Evolutionary conservation across 441 rosid genomes (phyloP).

Genomic region (Eruca vesicaria): DNA sequence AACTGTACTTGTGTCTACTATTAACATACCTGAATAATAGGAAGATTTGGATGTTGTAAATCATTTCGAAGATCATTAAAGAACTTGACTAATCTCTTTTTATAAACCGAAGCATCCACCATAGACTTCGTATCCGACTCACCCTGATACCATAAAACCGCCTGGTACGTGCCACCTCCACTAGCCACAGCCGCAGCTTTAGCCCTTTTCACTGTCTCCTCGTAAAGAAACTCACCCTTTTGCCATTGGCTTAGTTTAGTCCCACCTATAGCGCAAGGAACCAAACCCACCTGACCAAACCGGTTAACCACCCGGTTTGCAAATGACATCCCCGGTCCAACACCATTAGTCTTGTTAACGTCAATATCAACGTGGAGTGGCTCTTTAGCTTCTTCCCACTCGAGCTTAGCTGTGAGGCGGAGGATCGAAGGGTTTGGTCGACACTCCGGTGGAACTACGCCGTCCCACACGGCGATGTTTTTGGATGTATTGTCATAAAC

Average conservation of each 20-base stretch:
- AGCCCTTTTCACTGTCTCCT: conserved; percentile 53
- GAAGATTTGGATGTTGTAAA: conserved; percentile 56
- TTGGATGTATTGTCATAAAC: conserved; percentile 46
- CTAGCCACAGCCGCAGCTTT: conserved; percentile 33
- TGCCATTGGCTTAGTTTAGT: conserved; percentile 70
- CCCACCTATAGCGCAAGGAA: conserved; percentile 87
- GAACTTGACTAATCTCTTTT: conserved; percentile 47
- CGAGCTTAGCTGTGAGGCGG: conserved; percentile 49
- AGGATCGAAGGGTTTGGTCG: conserved; percentile 64
- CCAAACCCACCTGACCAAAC: conserved; percentile 59
- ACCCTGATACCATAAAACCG: conserved; percentile 87
- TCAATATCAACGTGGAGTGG: conserved; percentile 85
- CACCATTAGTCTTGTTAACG: conserved; percentile 55
- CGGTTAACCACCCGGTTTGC: conserved; percentile 53
- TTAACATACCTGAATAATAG: conserved; percentile 62
- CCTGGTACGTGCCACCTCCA: conserved; percentile 49
- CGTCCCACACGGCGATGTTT: conserved; percentile 57
- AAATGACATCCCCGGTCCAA: conserved; percentile 91
- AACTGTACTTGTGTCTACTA: not conserved
- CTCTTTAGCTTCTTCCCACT: conserved; percentile 70
- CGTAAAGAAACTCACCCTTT: conserved; percentile 57
- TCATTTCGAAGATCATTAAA: conserved; percentile 59
- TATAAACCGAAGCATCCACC: conserved; percentile 55
- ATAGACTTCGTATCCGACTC: conserved; percentile 54
- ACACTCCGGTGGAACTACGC: conserved; percentile 60